Conservation (phyloP, 306 rosid species). For the Comarum palustre region DNA sequence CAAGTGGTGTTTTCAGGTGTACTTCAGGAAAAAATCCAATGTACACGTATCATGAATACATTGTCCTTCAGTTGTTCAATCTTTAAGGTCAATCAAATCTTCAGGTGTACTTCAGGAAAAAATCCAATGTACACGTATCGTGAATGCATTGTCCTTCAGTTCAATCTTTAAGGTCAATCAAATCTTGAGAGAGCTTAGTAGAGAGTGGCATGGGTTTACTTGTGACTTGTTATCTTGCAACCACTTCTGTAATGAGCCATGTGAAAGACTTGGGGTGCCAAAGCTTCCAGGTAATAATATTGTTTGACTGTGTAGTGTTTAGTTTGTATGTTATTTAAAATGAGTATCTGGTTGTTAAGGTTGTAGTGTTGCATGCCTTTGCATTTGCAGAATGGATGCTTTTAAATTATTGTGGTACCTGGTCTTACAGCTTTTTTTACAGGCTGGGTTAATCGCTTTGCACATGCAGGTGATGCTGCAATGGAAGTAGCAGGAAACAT, state of each 20-base stretch:
- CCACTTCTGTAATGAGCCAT: conserved; percentile 94
- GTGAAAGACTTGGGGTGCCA: conserved; percentile 79
- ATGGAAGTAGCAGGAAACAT: conserved; percentile 96
- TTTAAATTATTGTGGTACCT: conserved; percentile 19
- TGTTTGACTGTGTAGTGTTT: neutral
- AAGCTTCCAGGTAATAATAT: conserved; percentile 82
- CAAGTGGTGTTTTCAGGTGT: conserved; percentile 85
- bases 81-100: conserved; percentile 78
- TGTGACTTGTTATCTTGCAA: conserved; percentile 96
- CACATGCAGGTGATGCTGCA: conserved; percentile 98
- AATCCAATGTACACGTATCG: conserved; percentile 96
- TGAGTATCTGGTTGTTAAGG: neutral
- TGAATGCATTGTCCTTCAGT: conserved; percentile 63
- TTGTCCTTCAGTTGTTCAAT: conserved; percentile 62
- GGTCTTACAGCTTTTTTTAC: conserved; percentile 35
- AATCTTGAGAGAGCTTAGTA: conserved; percentile 88
- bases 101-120: conserved; percentile 72
- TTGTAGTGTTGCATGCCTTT: neutral
- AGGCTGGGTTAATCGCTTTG: conserved; percentile 99
- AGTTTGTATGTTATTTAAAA: too few relatives aligned
- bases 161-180: conserved; percentile 77
- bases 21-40: conserved; percentile 89
- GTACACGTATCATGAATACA: conserved; percentile 81
- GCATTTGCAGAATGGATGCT: conserved; percentile 14
- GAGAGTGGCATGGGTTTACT: conserved; percentile 92